Conservation (phyloP, 306 rosid species). For the Lagenaria siceraria region DNA sequence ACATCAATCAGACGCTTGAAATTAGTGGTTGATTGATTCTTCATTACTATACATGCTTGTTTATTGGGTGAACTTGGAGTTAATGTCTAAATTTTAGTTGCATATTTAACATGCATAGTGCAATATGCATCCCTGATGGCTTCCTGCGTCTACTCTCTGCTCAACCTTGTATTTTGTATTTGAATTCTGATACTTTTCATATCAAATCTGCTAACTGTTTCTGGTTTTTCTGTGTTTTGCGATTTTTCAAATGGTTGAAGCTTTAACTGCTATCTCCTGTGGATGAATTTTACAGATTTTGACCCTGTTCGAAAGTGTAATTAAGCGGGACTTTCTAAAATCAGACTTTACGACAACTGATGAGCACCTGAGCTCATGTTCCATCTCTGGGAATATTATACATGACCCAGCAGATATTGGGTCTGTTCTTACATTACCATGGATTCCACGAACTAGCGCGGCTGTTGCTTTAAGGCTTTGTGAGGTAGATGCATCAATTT, state of each 20-base stretch:
- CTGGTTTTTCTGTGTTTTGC: not conserved
- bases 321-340: conserved; percentile 58
- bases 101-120: not conserved
- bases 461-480: conserved; percentile 78
- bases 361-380: conserved; percentile 48
- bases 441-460: conserved; percentile 82
- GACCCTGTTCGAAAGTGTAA: conserved; percentile 55
- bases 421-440: conserved; percentile 60
- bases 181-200: not conserved
- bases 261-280: not conserved
- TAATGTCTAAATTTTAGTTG: not conserved
- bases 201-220: not conserved
- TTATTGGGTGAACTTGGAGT: not conserved
- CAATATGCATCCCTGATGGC: not conserved
- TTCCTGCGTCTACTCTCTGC: not conserved
- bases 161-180: not conserved
- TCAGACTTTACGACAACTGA: conserved; percentile 57
- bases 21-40: not conserved
- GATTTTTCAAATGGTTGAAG: not conserved
- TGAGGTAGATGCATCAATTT: conserved; percentile 69
- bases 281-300: conserved; percentile 35
- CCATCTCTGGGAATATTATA: conserved; percentile 20
- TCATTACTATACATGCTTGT: not conserved
- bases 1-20: not conserved
- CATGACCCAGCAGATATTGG: conserved; percentile 30